Percentiles rank a stretch among this genome's conserved stretches.
phyloP scores from a whole-genome alignment of 1,139 yeast species.

The Scheffersomyces segobiensis region DNA sequence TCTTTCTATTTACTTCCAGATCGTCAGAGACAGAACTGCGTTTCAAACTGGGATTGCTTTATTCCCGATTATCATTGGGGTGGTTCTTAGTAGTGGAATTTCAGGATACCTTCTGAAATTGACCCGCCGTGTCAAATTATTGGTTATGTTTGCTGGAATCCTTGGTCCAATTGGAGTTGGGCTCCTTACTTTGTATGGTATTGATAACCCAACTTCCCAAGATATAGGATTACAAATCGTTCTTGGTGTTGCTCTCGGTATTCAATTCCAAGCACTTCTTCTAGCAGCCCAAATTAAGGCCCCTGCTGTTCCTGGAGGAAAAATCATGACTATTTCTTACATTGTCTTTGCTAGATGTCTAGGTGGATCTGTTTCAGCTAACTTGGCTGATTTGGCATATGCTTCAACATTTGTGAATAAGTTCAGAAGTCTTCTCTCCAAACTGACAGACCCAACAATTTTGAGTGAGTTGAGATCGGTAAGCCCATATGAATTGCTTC shows the following conservation, averaged over 20 bases:
- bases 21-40: background rate
- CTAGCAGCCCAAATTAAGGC: slow-evolving; percentile 53
- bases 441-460: slow-evolving; percentile 16
- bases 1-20: background rate
- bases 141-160: slow-evolving; percentile 12
- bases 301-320: slow-evolving; percentile 22
- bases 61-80: background rate
- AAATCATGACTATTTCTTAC: background rate
- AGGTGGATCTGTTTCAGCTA: slow-evolving; percentile 36
- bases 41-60: background rate
- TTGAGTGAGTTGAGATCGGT: slow-evolving; percentile 19
- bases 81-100: background rate
- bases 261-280: slow-evolving; percentile 49
- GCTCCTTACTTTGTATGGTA: slow-evolving; percentile 37
- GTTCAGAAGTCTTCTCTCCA: slow-evolving; percentile 15
- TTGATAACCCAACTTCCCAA: slow-evolving; percentile 29
- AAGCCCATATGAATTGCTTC: slow-evolving; percentile 15
- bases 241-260: slow-evolving; percentile 55
- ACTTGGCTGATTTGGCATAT: slow-evolving; percentile 24
- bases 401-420: background rate
- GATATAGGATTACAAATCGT: slow-evolving; percentile 54
- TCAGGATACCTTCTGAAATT: background rate
- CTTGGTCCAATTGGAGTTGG: slow-evolving; percentile 54
- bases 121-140: background rate
- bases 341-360: background rate